These are phyloP conservation scores for Hysterium pulicare DNA, from an alignment of 2,329 filamentous ascomycete genomes.

Conservation along the genomic window DNA sequence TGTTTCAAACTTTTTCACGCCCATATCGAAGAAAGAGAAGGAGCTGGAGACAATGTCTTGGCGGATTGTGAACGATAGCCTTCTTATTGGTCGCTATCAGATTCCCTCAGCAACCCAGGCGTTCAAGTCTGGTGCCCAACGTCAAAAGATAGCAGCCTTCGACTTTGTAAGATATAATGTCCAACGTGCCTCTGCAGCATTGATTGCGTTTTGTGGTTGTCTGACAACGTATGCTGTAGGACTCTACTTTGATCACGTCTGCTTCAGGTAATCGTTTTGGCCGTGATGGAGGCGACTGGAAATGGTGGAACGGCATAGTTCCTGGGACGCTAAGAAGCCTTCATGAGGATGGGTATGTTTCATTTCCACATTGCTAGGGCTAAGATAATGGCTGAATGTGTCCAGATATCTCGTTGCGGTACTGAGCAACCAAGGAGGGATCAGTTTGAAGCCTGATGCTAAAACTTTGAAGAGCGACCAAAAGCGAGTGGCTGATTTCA, in stretches of 20 bases:
- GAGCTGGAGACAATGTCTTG: slow-evolving; percentile 68
- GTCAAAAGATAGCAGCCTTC: slow-evolving; percentile 35
- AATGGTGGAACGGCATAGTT: slow-evolving; percentile 81
- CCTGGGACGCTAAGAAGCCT: slow-evolving; percentile 65
- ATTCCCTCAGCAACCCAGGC: slow-evolving; percentile 29
- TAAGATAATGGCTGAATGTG: not conserved
- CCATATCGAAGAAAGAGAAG: slow-evolving; percentile 77
- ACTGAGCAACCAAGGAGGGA: slow-evolving; percentile 83
- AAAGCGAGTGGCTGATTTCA: slow-evolving; percentile 74
- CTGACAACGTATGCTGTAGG: slow-evolving; percentile 46
- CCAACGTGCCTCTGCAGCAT: no score
- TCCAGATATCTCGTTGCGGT: slow-evolving; percentile 70
- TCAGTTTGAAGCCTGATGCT: slow-evolving; percentile 70
- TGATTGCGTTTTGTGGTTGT: not conserved
- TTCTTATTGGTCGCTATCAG: slow-evolving; percentile 73
- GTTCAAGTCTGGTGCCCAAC: slow-evolving; percentile 7
- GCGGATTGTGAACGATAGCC: slow-evolving; percentile 62
- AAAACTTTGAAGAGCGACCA: slow-evolving; percentile 66
- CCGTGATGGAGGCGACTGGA: slow-evolving; percentile 74
- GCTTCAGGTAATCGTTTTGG: slow-evolving; percentile 78
- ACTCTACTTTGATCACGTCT: slow-evolving; percentile 81
- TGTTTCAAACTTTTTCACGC: slow-evolving; percentile 84
- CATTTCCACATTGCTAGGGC: slow-evolving; percentile 1
- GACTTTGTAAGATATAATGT: slow-evolving; percentile 41
- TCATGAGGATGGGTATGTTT: slow-evolving; percentile 62